Percentiles rank a stretch among this genome's conserved stretches.
Evolutionary conservation across 306 rosid species (phyloP).

Genomic region (Cajanus cajan): DNA sequence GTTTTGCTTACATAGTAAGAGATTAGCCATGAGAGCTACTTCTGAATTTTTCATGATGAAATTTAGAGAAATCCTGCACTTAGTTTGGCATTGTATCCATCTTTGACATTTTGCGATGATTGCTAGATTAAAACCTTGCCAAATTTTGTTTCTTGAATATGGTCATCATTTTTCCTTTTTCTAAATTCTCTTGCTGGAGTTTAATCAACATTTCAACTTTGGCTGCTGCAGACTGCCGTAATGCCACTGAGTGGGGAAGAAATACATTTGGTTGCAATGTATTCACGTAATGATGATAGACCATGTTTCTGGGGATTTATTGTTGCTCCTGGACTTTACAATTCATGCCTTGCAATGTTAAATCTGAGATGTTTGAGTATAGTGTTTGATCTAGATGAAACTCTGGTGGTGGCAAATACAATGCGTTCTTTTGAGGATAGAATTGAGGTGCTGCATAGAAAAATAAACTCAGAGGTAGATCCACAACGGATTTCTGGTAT

Average conservation of each 20-base stretch:
- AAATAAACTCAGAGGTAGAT: slow-evolving; percentile 67
- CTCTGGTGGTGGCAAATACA: slow-evolving; percentile 87
- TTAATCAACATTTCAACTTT: background rate
- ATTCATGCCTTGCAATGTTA: slow-evolving; percentile 80
- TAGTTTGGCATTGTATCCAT: background rate
- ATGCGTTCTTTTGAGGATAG: slow-evolving; percentile 90
- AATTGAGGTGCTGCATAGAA: slow-evolving; percentile 80
- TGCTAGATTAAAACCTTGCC: background rate
- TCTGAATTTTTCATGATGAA: background rate
- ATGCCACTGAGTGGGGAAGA: slow-evolving; percentile 67
- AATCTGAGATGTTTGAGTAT: slow-evolving; percentile 88
- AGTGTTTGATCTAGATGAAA: slow-evolving; percentile 93
- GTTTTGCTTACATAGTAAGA: background rate
- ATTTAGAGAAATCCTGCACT: background rate
- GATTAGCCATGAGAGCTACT: background rate
- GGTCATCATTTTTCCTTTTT: background rate
- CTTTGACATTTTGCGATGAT: background rate
- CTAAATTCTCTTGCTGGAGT: slow-evolving; percentile 16
- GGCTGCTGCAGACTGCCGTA: slow-evolving; percentile 71
- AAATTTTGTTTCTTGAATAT: background rate
- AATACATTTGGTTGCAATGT: slow-evolving; percentile 83
- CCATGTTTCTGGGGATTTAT: slow-evolving; percentile 86
- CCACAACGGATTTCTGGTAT: slow-evolving; percentile 68
- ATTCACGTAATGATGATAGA: slow-evolving; percentile 52
- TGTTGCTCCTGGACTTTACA: slow-evolving; percentile 65